Evolutionary conservation across 1,284 basidiomycete species (phyloP).

Genomic region (Leccinum griseonigrum): DNA sequence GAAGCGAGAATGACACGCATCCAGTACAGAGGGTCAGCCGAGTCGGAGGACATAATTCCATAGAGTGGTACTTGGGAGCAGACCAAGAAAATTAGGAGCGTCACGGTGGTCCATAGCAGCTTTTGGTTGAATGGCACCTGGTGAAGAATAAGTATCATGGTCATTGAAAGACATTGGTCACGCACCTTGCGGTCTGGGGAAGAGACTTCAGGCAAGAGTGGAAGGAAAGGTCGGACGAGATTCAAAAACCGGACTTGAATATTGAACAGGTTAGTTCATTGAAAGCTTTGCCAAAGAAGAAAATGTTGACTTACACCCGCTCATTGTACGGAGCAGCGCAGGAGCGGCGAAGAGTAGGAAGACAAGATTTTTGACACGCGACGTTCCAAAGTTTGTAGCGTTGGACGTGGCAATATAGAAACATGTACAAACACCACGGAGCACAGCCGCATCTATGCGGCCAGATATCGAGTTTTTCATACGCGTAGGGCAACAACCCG

Average conservation of each 20-base stretch:
- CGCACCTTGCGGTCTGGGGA: conserved; percentile 91
- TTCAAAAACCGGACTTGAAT: conserved; percentile 83
- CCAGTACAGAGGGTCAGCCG: conserved; percentile 98
- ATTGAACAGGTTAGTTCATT: not conserved
- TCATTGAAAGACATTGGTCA: conserved; percentile 14
- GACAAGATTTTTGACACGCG: conserved; percentile 16
- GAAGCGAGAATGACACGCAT: conserved; percentile 99
- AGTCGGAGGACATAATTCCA: conserved; percentile 98
- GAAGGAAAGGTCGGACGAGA: conserved; percentile 93
- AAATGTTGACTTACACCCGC: conserved; percentile 34
- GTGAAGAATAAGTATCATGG: conserved; percentile 16
- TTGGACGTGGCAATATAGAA: conserved; percentile 34
- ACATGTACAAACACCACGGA: conserved; percentile 25
- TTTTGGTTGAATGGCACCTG: conserved; percentile 96
- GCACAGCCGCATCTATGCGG: conserved; percentile 15
- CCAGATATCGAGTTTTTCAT: not conserved
- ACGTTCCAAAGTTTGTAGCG: conserved; percentile 15
- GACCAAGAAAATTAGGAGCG: conserved; percentile 96
- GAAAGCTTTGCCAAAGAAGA: conserved; percentile 26
- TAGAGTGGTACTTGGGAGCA: conserved; percentile 97
- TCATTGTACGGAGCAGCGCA: conserved; percentile 32
- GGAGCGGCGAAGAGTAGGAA: conserved; percentile 15
- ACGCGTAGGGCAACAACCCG: not conserved
- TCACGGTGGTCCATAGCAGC: conserved; percentile 95
- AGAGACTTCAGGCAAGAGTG: conserved; percentile 91